Evolutionary conservation across 306 rosid species (phyloP), one percentile per base, ranked within the genome.

Genomic region (Urtica urens): DNA sequence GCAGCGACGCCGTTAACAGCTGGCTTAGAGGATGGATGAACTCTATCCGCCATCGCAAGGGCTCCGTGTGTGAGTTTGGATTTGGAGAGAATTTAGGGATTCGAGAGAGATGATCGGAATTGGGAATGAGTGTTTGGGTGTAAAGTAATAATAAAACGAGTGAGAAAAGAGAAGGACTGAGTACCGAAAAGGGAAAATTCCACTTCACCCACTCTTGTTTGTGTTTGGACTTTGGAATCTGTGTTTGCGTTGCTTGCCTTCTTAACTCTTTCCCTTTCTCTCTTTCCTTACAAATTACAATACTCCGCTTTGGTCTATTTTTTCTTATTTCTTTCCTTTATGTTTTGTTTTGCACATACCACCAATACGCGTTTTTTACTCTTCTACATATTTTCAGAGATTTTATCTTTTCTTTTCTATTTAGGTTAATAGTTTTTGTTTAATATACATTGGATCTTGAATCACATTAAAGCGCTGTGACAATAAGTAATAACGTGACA

Each of bases 1-100:
- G 18, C 24, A 26, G 30, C 15, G 24, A 41, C 54, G 19, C 46
- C 82, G 56, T 69, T 69, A 25, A 62, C 38, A 51, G 59, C 59
- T 43, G 77, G 80, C 56, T 79, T 83, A 38, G 85, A 60, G 3
- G 87, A n/a, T 7, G 81, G 69, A 62, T 74, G 51, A 45, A 75
- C 71, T 54, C 67, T 70, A 28, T 83, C 94, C 2, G 88, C 23
- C 94, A 83, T 83, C 41, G 27, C 31, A 53, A 58, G 26, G n/a
- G 11, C 4, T 35, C 40, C 11, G 33, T 28, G 6, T 4, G 6
- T 4, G 33, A 28, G 33, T 4, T n/a, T n/a, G n/a, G n/a, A n/a
- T n/a, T n/a, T 45, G 16, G 7, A 23, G 34, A 11, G 27, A 34
- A 45, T 48, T 24, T 10, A 10, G 10, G 2, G 16, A 19, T 6